phyloP scores from a whole-genome alignment of 441 rosid species.

The Mallotus japonicus region DNA sequence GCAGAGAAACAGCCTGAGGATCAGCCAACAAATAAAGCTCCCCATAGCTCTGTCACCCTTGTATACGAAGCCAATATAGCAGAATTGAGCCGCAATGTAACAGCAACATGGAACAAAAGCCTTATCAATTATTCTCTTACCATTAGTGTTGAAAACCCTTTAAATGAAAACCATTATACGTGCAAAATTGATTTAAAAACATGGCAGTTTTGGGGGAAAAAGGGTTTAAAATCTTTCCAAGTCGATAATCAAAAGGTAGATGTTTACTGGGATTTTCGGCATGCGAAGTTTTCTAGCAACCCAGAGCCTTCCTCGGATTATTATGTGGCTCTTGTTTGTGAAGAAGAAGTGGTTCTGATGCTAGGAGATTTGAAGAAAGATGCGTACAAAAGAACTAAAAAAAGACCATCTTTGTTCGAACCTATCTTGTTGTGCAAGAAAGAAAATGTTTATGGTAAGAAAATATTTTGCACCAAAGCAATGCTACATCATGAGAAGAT shows the following conservation, averaged over 20 bases:
- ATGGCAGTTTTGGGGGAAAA: constrained; percentile 72
- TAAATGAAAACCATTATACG: constrained; percentile 34
- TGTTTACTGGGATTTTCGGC: constrained; percentile 72
- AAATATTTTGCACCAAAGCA: constrained; percentile 53
- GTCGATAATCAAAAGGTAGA: constrained; percentile 45
- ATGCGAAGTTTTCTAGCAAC: constrained; percentile 51
- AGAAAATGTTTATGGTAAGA: constrained; percentile 65
- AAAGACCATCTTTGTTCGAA: constrained; percentile 41
- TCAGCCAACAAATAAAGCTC: constrained; percentile 21
- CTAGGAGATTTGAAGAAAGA: constrained; percentile 61
- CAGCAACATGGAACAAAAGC: constrained; percentile 61
- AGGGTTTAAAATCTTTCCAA: constrained; percentile 62
- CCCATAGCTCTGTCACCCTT: constrained; percentile 42
- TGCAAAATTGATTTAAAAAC: constrained; percentile 65
- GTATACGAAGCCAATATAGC: constrained; percentile 48
- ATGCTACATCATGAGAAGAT: constrained; percentile 35
- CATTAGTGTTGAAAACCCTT: constrained; percentile 44
- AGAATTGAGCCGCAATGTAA: constrained; percentile 38
- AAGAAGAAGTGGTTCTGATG: constrained; percentile 46
- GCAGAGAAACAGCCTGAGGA: constrained; percentile 30
- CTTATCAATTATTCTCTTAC: constrained; percentile 46
- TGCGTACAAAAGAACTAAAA: constrained; percentile 60
- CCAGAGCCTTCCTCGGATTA: constrained; percentile 67
- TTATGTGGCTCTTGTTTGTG: constrained; percentile 55
- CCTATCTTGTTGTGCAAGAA: constrained; percentile 67